Evolutionary conservation across 495 filamentous ascomycete species (phyloP).

Genomic region (Podospora conica): DNA sequence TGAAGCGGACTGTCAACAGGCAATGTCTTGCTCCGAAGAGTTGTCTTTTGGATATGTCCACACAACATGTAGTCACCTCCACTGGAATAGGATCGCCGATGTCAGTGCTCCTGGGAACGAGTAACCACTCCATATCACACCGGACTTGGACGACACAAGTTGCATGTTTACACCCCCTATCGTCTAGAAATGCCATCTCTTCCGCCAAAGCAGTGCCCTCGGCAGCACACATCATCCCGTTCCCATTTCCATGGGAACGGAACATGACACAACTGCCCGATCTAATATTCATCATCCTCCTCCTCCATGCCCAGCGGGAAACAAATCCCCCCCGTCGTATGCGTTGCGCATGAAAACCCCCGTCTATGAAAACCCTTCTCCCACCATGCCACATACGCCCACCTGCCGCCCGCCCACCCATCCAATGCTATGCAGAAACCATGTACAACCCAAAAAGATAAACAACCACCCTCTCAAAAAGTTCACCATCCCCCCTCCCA

Average conservation of each 20-base stretch:
- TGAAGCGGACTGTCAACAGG: too few relatives aligned
- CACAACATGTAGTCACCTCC: too few relatives aligned
- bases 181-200: neutral
- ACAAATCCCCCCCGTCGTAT: neutral
- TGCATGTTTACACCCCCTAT: neutral
- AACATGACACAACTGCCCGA: neutral
- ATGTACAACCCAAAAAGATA: neutral
- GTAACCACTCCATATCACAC: too few relatives aligned
- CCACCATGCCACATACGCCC: neutral
- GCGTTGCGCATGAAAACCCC: neutral
- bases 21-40: too few relatives aligned
- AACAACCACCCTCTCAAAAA: neutral
- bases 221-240: neutral
- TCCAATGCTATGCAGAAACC: constrained; percentile 2
- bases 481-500: neutral
- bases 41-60: too few relatives aligned
- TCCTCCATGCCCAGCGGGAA: neutral
- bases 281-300: too few relatives aligned
- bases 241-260: too few relatives aligned
- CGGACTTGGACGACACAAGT: too few relatives aligned
- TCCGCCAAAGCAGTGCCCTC: too few relatives aligned
- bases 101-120: too few relatives aligned
- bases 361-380: neutral
- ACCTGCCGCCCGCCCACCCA: neutral
- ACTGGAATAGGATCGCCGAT: too few relatives aligned